Base-by-base conservation (phyloP, 768 basidiomycete species). In the Candolleomyces efflorescens region DNA sequence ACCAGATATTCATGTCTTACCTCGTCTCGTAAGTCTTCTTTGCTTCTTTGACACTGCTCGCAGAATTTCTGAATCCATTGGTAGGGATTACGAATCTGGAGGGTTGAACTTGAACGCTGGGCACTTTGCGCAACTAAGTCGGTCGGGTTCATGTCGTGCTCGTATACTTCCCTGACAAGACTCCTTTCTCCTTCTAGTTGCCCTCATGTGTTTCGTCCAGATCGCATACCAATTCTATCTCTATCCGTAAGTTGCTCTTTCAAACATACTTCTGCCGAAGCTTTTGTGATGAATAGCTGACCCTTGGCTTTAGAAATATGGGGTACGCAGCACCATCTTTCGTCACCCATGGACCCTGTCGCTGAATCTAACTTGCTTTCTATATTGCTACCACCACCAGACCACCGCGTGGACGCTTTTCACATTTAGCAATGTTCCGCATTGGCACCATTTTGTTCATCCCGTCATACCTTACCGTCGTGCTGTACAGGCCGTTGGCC, bases 121-220 rank as follows among this genome's bases (percentile, higher is more conserved):
- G 1, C 85, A 97, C 71, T 99, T 95, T 72, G 92, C 95, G 2
- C 86, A 93, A 68, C 81, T 98, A 17, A 94, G 89, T 92, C 59
- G 53, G 83, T 74, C 38, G 3, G n/a, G 13, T 24, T 51, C 43
- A 32, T 43, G 11, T 60, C 41, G 11, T 36, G n/a, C 44, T 17
- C 27, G 23, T 24, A n/a, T 18, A 18, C 18, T 24, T 52, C 20
- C 39, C 47, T 63, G 26, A 61, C 20, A 55, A n/a, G n/a, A n/a
- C n/a, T n/a, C n/a, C n/a, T 43, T 56, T n/a, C 15, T 62, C 37
- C 57, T 51, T 37, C n/a, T 62, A 93, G 91, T 91, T 68, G 92
- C 91, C 5, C 64, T 96, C 56, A 96, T 97, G 94, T 95, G 92
- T 71, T 78, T 94, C n/a, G 90, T 86, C 60, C 94, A 95, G 70